These are phyloP conservation scores for Epicoccum nigrum DNA, from an alignment of 2,329 filamentous ascomycete species.

Conservation along the genomic window DNA sequence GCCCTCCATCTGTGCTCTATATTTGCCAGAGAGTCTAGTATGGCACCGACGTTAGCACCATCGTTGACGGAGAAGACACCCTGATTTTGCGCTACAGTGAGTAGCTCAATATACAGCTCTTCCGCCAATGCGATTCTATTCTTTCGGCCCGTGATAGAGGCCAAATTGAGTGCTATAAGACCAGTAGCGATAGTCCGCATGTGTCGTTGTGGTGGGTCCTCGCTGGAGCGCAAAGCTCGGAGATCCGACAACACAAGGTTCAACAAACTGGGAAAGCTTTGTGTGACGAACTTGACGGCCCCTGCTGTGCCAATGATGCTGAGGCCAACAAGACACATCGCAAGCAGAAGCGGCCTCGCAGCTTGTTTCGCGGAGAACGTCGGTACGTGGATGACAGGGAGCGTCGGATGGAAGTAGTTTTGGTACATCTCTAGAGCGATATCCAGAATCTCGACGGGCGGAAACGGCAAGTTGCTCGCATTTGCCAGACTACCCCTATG, in stretches of 20 bases:
- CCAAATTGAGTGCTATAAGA: slow-evolving; percentile 56
- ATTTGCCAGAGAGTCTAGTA: slow-evolving; percentile 54
- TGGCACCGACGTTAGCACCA: slow-evolving; percentile 39
- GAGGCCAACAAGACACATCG: slow-evolving; percentile 61
- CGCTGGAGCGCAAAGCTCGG: slow-evolving; percentile 49
- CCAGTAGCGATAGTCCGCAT: slow-evolving; percentile 56
- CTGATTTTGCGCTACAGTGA: slow-evolving; percentile 57
- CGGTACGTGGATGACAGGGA: slow-evolving; percentile 61
- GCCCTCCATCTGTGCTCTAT: slow-evolving; percentile 58
- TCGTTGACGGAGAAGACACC: slow-evolving; percentile 58
- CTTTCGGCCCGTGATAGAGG: slow-evolving; percentile 55
- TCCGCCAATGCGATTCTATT: slow-evolving; percentile 56
- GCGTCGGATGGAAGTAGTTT: slow-evolving; percentile 59
- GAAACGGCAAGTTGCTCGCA: slow-evolving; percentile 47
- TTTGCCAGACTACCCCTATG: slow-evolving; percentile 42
- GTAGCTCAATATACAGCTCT: slow-evolving; percentile 58
- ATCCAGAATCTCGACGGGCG: slow-evolving; percentile 60
- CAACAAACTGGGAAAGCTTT: slow-evolving; percentile 50
- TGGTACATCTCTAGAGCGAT: slow-evolving; percentile 62
- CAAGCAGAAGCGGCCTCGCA: slow-evolving; percentile 54
- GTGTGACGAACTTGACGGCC: slow-evolving; percentile 56
- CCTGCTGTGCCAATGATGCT: slow-evolving; percentile 59
- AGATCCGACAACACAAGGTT: slow-evolving; percentile 53
- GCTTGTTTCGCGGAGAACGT: slow-evolving; percentile 59
- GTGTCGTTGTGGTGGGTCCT: slow-evolving; percentile 50